Evolutionary conservation across 192 early-diverging fungal genomes (phyloP), one percentile per base, ranked within the genome.

Genomic region (Pilobolus umbonatus): DNA sequence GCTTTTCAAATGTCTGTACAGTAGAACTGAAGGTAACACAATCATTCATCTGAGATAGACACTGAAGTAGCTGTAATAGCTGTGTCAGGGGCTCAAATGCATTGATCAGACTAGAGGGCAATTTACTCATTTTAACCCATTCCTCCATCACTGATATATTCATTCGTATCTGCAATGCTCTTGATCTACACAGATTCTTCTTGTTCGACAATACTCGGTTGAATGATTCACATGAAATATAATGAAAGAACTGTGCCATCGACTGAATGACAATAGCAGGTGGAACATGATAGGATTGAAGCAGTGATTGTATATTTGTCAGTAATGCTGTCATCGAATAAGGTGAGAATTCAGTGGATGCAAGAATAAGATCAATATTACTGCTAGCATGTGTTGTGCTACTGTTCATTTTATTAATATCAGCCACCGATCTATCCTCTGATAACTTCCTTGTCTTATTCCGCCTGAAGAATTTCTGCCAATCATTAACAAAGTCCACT

Each of bases 101-200:
- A 42, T 68, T 60, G 40, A 38, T 45, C 21, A 75, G 64, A 52
- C 49, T 45, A 24, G 68, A 55, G 35, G 73, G 39, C 5, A 62
- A 32, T 22, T 75, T 67, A 47, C 84, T 79, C 11, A 75, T 61
- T 28, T 88, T 81, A 22, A 89, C 82, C 94, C 94, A 97, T 45
- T 92, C 89, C 61, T 87, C 88, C 12, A 95, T 42, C 24, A 77
- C 76, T 5, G 85, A 86, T 26, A 94, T 57, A 61, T 94, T 98
- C 71, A 91, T 80, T 15, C 86, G 87, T 17, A 94, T 85, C 68
- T 87, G 89, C 54, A 91, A 78, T 1, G 95, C 92, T 42, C 81
- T 85, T n/a, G 82, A 80, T 11, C 93, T 85, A 53, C 85, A 84
- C 60, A 87, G 73, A 44, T 84, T 76, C 55, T 89, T 85, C 39